Percentiles rank a stretch among this genome's conserved stretches.
Conservation (phyloP, 371 early-diverging fungal species). For the Mucor mucedo region DNA sequence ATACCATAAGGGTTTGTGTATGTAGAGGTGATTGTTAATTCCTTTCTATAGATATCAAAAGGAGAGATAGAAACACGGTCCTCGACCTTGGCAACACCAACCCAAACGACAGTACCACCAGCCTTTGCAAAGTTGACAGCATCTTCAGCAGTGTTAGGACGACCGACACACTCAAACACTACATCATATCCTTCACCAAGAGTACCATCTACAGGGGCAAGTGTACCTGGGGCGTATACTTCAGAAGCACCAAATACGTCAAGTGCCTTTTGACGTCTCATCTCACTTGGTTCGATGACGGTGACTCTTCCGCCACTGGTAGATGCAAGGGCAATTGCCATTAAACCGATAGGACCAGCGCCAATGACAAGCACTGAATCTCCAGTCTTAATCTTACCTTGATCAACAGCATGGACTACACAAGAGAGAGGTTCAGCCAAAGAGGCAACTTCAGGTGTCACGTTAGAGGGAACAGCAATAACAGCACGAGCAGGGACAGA, state of each 20-base stretch:
- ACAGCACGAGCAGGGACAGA: constrained; percentile 51
- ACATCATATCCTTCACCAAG: constrained; percentile 58
- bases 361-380: constrained; percentile 55
- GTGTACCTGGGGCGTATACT: constrained; percentile 36
- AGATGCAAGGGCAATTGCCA: constrained; percentile 49
- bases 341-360: constrained; percentile 63
- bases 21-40: constrained; percentile 61
- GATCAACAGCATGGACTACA: constrained; percentile 62
- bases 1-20: constrained; percentile 65
- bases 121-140: constrained; percentile 56
- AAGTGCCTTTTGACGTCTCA: constrained; percentile 45
- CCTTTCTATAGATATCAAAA: constrained; percentile 59
- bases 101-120: constrained; percentile 61
- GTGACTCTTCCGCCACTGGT: constrained; percentile 53
- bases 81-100: constrained; percentile 60
- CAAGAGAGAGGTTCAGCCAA: constrained; percentile 66
- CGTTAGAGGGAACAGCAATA: constrained; percentile 40
- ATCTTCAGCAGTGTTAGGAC: constrained; percentile 49
- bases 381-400: constrained; percentile 52
- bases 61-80: constrained; percentile 53
- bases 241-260: constrained; percentile 48
- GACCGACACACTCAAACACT: constrained; percentile 64
- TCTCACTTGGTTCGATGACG: constrained; percentile 53
- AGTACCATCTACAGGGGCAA: constrained; percentile 44
- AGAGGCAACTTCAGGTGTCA: constrained; percentile 54